These are phyloP conservation scores for sweet orange (Citrus sinensis) DNA, from an alignment of 345 rosid genomes.

Conservation along the genomic window DNA sequence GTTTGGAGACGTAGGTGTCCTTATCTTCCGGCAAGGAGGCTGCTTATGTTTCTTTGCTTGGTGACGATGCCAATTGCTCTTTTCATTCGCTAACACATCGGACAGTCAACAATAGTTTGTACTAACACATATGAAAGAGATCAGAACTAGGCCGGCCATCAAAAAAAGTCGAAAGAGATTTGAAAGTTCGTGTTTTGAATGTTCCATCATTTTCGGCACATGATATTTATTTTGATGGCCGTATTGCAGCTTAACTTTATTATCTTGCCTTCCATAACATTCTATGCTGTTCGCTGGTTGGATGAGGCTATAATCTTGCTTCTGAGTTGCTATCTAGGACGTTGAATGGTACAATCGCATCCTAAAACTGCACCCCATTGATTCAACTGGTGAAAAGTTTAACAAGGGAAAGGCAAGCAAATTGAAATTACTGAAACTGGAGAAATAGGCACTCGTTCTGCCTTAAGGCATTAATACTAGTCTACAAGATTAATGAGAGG, in stretches of 20 bases:
- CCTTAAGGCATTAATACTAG: too few relatives aligned
- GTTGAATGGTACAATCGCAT: background rate
- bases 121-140: background rate
- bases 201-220: background rate
- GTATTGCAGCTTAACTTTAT: background rate
- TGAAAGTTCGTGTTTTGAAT: background rate
- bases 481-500: too few relatives aligned
- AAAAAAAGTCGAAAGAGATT: background rate
- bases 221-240: background rate
- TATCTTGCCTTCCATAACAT: background rate
- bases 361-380: background rate
- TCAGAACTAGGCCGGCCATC: background rate
- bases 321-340: background rate
- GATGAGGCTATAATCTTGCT: background rate
- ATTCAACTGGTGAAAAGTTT: background rate
- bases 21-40: slow-evolving; percentile 16
- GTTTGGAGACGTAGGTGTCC: slow-evolving; percentile 13
- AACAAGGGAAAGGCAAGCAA: background rate
- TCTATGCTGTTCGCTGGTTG: background rate
- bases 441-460: background rate
- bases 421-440: background rate
- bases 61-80: slow-evolving; percentile 17
- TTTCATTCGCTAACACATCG: background rate
- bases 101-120: background rate
- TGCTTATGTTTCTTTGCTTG: background rate